A percentile compares a stretch with the other conserved stretches of the same genome.
Evolutionary conservation across 208 protist genomes (phyloP).

Genomic region (Acanthamoeba polyphaga): DNA sequence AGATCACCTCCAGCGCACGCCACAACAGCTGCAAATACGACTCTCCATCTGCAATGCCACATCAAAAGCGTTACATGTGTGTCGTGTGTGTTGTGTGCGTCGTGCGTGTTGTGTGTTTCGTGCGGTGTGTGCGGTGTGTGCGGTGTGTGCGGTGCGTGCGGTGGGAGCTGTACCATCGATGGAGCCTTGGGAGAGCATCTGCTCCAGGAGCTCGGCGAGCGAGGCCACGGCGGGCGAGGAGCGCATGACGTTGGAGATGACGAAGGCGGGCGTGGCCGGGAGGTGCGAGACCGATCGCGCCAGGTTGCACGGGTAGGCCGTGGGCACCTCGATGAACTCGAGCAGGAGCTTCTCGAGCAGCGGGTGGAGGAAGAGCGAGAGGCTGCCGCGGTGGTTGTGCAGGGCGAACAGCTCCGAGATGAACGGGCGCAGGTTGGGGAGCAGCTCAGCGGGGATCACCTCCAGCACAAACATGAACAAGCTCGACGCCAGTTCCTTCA

Average conservation of each 20-base stretch:
- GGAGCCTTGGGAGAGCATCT: slow-evolving; percentile 3
- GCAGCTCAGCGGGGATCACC: background rate
- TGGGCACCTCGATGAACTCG: background rate
- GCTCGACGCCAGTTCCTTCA: background rate
- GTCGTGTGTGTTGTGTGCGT: background rate
- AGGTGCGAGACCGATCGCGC: background rate
- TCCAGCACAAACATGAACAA: slow-evolving; percentile 40
- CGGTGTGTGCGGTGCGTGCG: background rate
- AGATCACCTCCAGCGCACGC: slow-evolving; percentile 6
- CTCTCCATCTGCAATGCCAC: background rate
- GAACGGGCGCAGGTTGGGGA: background rate
- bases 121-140: too few species aligned
- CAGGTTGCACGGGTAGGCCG: background rate
- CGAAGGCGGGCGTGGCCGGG: background rate
- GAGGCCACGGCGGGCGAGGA: background rate
- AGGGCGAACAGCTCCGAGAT: slow-evolving; percentile 17
- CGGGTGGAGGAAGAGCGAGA: background rate
- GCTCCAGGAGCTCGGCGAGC: background rate
- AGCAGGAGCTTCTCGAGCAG: slow-evolving; percentile 47
- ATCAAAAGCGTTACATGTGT: background rate
- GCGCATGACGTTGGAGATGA: slow-evolving; percentile 6
- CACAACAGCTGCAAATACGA: background rate
- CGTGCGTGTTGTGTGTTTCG: background rate
- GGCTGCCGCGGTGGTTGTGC: slow-evolving; percentile 5
- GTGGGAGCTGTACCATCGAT: background rate